phyloP scores from a whole-genome alignment of 768 basidiomycete species.

The Xerocomus brunneocitrinus region DNA sequence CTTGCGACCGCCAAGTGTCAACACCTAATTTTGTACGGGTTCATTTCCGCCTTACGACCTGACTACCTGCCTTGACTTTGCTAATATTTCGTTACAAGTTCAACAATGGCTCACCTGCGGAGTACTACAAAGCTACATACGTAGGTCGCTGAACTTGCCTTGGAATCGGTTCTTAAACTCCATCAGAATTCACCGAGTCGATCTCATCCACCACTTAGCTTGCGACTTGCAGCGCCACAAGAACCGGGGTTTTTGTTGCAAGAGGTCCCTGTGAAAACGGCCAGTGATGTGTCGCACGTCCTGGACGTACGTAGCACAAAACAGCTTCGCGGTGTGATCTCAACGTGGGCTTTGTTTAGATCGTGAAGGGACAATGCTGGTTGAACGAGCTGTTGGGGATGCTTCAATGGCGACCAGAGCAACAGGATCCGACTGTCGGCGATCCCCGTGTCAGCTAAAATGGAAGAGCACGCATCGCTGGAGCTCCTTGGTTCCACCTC shows the following conservation, averaged over 20 bases:
- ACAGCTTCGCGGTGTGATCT: neutral
- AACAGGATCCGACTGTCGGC: constrained; percentile 1
- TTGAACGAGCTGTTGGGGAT: constrained; percentile 64
- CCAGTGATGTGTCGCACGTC: constrained; percentile 72
- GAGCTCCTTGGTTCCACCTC: constrained; percentile 52
- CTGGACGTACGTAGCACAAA: constrained; percentile 50
- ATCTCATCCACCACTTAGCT: constrained; percentile 63
- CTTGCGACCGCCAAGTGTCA: neutral
- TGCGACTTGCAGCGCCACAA: constrained; percentile 62
- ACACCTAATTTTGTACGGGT: neutral
- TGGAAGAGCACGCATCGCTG: constrained; percentile 36
- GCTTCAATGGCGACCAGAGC: constrained; percentile 60
- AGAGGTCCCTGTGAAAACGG: constrained; percentile 62
- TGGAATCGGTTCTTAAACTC: neutral
- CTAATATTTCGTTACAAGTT: constrained; percentile 40
- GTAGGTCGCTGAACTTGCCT: constrained; percentile 38
- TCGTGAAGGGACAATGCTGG: constrained; percentile 83
- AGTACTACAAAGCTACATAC: constrained; percentile 64
- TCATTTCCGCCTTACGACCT: neutral
- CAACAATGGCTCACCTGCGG: constrained; percentile 48
- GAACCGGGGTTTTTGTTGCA: constrained; percentile 76
- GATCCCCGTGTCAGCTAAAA: constrained; percentile 23
- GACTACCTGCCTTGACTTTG: neutral
- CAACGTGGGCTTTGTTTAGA: neutral
- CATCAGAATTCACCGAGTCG: constrained; percentile 58